phyloP scores from a whole-genome alignment of 441 rosid species.

The Flueggea neowawraea region DNA sequence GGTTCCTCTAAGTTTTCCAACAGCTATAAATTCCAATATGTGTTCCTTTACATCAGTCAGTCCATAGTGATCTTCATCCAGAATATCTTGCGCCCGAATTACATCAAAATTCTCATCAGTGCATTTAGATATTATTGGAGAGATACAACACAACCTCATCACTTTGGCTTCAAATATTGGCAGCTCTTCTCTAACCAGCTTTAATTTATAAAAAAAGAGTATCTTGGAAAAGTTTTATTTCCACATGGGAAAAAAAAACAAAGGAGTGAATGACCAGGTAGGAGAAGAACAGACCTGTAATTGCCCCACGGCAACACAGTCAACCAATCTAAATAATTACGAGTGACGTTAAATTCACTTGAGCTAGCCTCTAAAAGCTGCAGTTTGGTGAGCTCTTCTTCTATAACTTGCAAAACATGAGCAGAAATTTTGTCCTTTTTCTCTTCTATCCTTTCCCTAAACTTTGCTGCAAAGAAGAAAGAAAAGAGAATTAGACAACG shows the following conservation, averaged over 20 bases:
- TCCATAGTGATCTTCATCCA: conserved; percentile 95
- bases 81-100: conserved; percentile 68
- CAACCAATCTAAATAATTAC: conserved; percentile 95
- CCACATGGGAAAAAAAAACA: neutral
- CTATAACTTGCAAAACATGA: conserved; percentile 84
- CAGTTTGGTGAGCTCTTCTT: conserved; percentile 86
- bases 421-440: conserved; percentile 80
- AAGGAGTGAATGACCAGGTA: conserved; percentile 1
- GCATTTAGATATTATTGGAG: conserved; percentile 18
- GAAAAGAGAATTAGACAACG: neutral
- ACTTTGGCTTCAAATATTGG: neutral
- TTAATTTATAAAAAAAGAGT: neutral
- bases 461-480: conserved; percentile 61
- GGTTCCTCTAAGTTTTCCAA: conserved; percentile 96
- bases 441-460: conserved; percentile 75
- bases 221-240: neutral
- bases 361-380: conserved; percentile 97
- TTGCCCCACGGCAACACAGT: conserved; percentile 95
- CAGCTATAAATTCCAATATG: conserved; percentile 97
- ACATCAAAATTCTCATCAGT: conserved; percentile 96
- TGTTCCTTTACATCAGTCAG: conserved; percentile 93
- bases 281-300: conserved; percentile 56
- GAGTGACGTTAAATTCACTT: conserved; percentile 96
- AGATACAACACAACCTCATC: neutral
- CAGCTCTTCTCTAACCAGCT: neutral